phyloP scores from a whole-genome alignment of 2,329 filamentous ascomycete species.

The Verticillium nonalfalfae region DNA sequence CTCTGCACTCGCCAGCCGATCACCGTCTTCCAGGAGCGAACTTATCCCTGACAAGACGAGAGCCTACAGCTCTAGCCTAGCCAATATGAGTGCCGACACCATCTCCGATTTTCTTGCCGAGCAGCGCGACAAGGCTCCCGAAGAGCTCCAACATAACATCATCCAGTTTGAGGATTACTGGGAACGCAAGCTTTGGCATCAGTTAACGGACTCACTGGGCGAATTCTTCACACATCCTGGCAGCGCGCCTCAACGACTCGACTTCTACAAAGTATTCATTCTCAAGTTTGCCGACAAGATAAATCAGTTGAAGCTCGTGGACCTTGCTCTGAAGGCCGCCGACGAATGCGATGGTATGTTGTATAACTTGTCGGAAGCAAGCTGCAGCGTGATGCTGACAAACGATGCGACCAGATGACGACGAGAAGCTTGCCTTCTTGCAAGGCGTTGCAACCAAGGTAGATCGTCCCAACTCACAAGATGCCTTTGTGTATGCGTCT shows the following conservation, averaged over 20 bases:
- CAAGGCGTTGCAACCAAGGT: slow-evolving; percentile 79
- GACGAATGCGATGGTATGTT: slow-evolving; percentile 70
- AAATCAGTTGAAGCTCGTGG: slow-evolving; percentile 96
- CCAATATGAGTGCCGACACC: slow-evolving; percentile 72
- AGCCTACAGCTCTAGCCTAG: slow-evolving; percentile 11
- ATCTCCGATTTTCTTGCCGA: slow-evolving; percentile 90
- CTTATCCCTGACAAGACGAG: neutral
- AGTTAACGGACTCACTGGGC: slow-evolving; percentile 84
- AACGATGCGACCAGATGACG: slow-evolving; percentile 55
- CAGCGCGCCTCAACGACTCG: slow-evolving; percentile 78
- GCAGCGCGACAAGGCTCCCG: slow-evolving; percentile 80
- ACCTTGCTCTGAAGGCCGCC: slow-evolving; percentile 80
- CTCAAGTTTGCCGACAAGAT: slow-evolving; percentile 97
- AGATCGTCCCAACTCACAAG: slow-evolving; percentile 86
- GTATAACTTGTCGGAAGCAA: neutral
- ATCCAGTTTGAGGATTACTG: slow-evolving; percentile 93
- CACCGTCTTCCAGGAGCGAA: neutral
- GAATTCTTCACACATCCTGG: slow-evolving; percentile 79
- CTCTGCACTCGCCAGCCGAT: neutral
- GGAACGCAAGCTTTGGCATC: slow-evolving; percentile 99
- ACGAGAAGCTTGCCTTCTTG: slow-evolving; percentile 81
- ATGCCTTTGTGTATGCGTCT: slow-evolving; percentile 90
- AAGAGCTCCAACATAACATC: slow-evolving; percentile 81
- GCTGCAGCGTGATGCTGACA: slow-evolving; percentile 3
- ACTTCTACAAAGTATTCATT: slow-evolving; percentile 91